Evolutionary conservation across 495 filamentous ascomycete genomes (phyloP), one percentile per base, ranked within the genome.

Genomic region (Terfezia boudieri): DNA sequence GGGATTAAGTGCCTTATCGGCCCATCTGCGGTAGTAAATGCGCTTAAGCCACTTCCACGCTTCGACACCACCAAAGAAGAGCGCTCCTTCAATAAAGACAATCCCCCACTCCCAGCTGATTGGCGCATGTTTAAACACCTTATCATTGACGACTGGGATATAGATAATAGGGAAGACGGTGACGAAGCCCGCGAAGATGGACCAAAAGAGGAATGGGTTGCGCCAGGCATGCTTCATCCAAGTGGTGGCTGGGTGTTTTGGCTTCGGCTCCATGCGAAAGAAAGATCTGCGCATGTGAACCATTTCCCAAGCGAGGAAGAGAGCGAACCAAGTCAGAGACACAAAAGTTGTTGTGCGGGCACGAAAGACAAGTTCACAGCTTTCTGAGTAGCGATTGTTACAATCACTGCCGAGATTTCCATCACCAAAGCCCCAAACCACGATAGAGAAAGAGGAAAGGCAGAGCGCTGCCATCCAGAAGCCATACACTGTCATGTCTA

Each of bases 291-390:
- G 78, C 59, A 83, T 71, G 58, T 82, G 69, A 35, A 82, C 73
- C 73, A 82, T 79, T 63, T 83, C 79, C 80, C 81, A 83, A 4
- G 81, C 81, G 23, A 82, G 71, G 67, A 84, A 81, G 12, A 84
- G 72, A 2, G 80, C 77, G 57, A 83, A 80, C 79, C 80, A 84
- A 4, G 82, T 85, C 54, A 86, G 71, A 49, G 79, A 81, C 14
- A 78, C 81, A 59, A 87, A 92, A 8, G 79, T 78, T 36, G 85
- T 80, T 0, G 82, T 81, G 12, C 85, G 74, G 14, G 83, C 85
- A 26, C 81, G 80, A 68, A 79, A 85, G 4, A 85, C 79, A 0
- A 73, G 73, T 53, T 79, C 74, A 61, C 82, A 86, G n/a, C 56
- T 62, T 22, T 64, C 65, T 14, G 58, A 64, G 61, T 78, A 76